A percentile compares a stretch with the other conserved stretches of the same genome.
These are phyloP conservation scores for Leishmania amazonensis DNA, from an alignment of 208 protist genomes.

Conservation along the genomic window DNA sequence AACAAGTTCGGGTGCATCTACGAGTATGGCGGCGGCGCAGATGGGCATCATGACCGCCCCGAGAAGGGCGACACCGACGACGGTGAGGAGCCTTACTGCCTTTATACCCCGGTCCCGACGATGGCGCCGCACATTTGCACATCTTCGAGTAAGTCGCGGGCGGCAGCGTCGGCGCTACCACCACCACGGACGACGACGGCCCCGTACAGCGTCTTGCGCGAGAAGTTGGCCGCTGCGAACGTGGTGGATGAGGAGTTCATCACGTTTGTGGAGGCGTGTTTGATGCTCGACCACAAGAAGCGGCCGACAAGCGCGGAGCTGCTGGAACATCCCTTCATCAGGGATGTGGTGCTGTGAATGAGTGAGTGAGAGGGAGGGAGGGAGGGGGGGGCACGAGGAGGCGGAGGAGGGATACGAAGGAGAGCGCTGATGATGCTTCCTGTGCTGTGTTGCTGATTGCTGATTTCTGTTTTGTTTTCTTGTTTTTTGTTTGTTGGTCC, in stretches of 20 bases:
- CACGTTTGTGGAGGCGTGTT: slow-evolving; percentile 86
- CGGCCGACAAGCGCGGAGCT: slow-evolving; percentile 78
- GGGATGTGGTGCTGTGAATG: slow-evolving; percentile 41
- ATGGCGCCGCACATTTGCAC: slow-evolving; percentile 28
- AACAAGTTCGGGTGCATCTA: slow-evolving; percentile 91
- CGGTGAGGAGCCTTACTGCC: slow-evolving; percentile 67
- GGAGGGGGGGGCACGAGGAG: not conserved
- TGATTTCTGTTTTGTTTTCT: not conserved
- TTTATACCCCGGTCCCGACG: slow-evolving; percentile 73
- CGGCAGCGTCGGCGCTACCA: not conserved
- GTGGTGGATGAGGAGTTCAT: slow-evolving; percentile 83
- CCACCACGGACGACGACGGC: slow-evolving; percentile 22
- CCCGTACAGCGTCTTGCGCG: slow-evolving; percentile 70
- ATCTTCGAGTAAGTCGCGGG: slow-evolving; percentile 16
- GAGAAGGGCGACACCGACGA: slow-evolving; percentile 31
- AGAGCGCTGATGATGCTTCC: not conserved
- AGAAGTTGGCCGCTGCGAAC: slow-evolving; percentile 72
- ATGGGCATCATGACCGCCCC: slow-evolving; percentile 7
- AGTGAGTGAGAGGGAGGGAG: not conserved
- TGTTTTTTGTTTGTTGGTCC: not conserved
- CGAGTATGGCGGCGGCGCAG: slow-evolving; percentile 59
- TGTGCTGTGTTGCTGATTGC: not conserved
- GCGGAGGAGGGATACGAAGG: not conserved
- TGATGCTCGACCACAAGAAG: slow-evolving; percentile 85
- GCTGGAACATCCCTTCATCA: slow-evolving; percentile 88